Evolutionary conservation across 225 moss, liverwort and hornwort species (phyloP), one percentile per base, ranked within the genome.

Genomic region (Sphagnum tenellum): DNA sequence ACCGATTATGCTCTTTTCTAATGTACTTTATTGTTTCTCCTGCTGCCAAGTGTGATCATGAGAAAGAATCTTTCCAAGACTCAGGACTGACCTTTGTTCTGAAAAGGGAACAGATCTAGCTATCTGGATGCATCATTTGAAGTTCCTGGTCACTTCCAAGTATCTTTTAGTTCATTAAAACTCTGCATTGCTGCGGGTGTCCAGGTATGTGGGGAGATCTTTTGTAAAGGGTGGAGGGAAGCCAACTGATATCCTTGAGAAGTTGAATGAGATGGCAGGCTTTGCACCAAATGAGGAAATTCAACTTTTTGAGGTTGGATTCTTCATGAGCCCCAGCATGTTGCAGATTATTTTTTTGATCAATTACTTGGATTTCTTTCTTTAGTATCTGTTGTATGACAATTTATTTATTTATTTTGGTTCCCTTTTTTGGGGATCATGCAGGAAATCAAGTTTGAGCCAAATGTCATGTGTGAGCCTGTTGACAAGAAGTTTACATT

Each of bases 401-500:
- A 45, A 58, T 2, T 10, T 7, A n/a, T 55, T 53, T 3, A 52
- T 44, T 45, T 63, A 10, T 64, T 45, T 56, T 54, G 29, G 29
- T 29, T 29, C 29, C 29, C 1, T 29, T 29, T 29, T 29, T 29
- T 29, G 29, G 29, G 29, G 29, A 29, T 29, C 29, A 29, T 77
- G 71, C 85, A 98, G 96, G 96, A 98, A 77, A 98, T 98, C 63
- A 93, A 98, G 77, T 98, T 98, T 75, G 93, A 98, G 76, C 93
- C 96, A 3, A 98, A 93, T 68, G 96, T 98, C n/a, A 98, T 98
- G 96, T 98, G 93, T 72, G 96, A 98, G 75, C 96, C 92, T 66
- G 73, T 89, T 58, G 86, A 89, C 64, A 80, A 75, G 73, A 83
- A 83, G 68, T 71, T 71, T 7, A 83, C 89, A 5, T 89, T 82